Conservation (phyloP, 768 basidiomycete species). For the Floccularia luteovirens region DNA sequence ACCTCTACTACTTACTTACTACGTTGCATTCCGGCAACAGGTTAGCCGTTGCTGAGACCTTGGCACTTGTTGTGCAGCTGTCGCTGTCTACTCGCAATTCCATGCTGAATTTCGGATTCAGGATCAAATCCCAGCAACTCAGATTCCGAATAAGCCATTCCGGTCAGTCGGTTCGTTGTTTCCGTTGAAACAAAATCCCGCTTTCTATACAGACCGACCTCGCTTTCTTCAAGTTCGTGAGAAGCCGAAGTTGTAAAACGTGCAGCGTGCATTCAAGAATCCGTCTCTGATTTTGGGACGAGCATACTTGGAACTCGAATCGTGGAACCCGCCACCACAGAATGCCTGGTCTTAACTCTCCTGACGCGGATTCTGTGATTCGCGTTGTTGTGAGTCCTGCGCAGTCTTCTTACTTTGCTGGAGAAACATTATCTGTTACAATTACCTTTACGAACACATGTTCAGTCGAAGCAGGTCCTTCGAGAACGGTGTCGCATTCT, state of each 20-base stretch:
- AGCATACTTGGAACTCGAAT: background rate
- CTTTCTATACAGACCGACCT: background rate
- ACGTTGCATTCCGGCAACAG: too few relatives aligned
- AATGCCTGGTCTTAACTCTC: slow-evolving; percentile 16
- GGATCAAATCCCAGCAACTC: too few relatives aligned
- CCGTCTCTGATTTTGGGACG: background rate
- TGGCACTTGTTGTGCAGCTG: too few relatives aligned
- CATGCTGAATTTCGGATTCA: too few relatives aligned
- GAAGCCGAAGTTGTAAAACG: background rate
- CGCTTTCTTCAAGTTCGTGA: too few relatives aligned
- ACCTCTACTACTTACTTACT: too few relatives aligned
- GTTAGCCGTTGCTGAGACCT: too few relatives aligned
- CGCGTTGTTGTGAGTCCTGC: slow-evolving; percentile 71
- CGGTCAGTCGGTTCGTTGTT: too few relatives aligned
- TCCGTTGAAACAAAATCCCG: too few relatives aligned
- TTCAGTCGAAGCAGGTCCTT: slow-evolving; percentile 34
- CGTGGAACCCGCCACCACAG: background rate
- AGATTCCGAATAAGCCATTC: too few relatives aligned
- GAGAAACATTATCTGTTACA: slow-evolving; percentile 78
- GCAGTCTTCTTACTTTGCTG: slow-evolving; percentile 89
- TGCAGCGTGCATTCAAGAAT: too few relatives aligned
- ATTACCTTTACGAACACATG: slow-evolving; percentile 85
- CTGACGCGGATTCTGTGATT: slow-evolving; percentile 39
- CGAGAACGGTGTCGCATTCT: slow-evolving; percentile 20
- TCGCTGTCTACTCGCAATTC: too few relatives aligned